Evolutionary conservation across 2,329 filamentous ascomycete species (phyloP).

Genomic region (Lojkania enalia): DNA sequence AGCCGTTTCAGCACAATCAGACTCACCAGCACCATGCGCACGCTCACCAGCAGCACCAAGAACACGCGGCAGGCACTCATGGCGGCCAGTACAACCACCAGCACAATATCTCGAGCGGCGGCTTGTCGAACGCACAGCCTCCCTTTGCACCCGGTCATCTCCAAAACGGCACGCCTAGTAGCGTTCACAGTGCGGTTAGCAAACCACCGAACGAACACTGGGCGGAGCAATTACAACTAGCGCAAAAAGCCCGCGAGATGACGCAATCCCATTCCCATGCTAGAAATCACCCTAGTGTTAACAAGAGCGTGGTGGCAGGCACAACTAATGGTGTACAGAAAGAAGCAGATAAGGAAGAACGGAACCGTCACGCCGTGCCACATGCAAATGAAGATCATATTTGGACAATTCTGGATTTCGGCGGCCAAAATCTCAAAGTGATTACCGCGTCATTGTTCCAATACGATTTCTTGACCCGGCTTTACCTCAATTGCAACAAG

Average conservation of each 20-base stretch:
- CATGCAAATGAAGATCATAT: slow-evolving; percentile 62
- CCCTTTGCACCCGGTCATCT: slow-evolving; percentile 63
- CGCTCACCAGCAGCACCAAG: slow-evolving; percentile 64
- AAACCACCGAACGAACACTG: slow-evolving; percentile 73
- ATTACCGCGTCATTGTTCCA: slow-evolving; percentile 77
- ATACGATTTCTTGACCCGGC: slow-evolving; percentile 86
- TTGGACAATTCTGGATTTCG: slow-evolving; percentile 93
- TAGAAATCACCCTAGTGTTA: slow-evolving; percentile 69
- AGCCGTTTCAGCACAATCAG: slow-evolving; percentile 67
- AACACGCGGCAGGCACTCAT: slow-evolving; percentile 57
- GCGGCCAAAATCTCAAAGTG: slow-evolving; percentile 89
- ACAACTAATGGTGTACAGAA: slow-evolving; percentile 54
- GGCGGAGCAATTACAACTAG: slow-evolving; percentile 82
- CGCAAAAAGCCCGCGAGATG: slow-evolving; percentile 72
- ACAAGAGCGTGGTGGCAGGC: slow-evolving; percentile 65
- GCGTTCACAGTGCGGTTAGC: slow-evolving; percentile 59
- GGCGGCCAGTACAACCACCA: slow-evolving; percentile 64
- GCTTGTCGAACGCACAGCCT: slow-evolving; percentile 66
- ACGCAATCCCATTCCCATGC: slow-evolving; percentile 76
- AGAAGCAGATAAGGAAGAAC: slow-evolving; percentile 58
- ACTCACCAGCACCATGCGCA: slow-evolving; percentile 53
- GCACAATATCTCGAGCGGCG: slow-evolving; percentile 62
- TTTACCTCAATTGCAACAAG: slow-evolving; percentile 94
- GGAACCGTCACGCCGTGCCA: slow-evolving; percentile 68
- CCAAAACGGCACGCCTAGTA: slow-evolving; percentile 62